Conservation (phyloP, 2,329 filamentous ascomycete genomes). For the Alternaria novae-zelandiae region DNA sequence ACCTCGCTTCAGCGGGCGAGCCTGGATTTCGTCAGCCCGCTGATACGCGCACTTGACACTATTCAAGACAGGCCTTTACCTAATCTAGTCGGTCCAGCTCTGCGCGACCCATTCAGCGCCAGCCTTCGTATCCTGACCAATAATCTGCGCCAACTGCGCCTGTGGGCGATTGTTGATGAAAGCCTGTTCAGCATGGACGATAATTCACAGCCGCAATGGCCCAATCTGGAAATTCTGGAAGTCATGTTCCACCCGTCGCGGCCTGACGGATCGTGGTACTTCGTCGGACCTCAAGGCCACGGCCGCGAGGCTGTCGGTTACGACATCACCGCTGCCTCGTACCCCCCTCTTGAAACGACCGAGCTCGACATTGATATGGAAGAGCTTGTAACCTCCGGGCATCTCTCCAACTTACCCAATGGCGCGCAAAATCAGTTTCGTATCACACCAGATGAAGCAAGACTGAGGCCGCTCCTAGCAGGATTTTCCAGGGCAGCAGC, state of each 20-base stretch:
- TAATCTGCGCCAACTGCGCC: conserved; percentile 12
- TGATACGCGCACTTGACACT: not conserved
- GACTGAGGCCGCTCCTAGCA: not conserved
- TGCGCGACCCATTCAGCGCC: conserved; percentile 21
- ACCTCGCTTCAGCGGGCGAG: conserved; percentile 7
- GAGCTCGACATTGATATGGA: conserved; percentile 5
- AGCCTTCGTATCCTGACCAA: conserved; percentile 22
- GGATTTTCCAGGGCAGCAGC: not conserved
- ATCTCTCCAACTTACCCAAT: not conserved
- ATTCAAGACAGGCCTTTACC: conserved; percentile 7
- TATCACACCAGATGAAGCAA: conserved; percentile 12
- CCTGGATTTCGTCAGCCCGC: not conserved
- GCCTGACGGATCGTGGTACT: conserved; percentile 25
- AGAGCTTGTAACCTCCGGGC: not conserved
- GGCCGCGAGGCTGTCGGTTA: not conserved
- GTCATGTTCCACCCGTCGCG: conserved; percentile 18
- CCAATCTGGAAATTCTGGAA: conserved; percentile 21
- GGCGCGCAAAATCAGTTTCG: conserved; percentile 3
- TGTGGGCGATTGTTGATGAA: conserved; percentile 12
- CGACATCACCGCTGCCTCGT: conserved; percentile 5
- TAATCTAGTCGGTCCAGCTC: conserved; percentile 16
- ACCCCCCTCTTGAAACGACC: conserved; percentile 18
- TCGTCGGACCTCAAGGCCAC: conserved; percentile 20
- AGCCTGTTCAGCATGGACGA: conserved; percentile 22
- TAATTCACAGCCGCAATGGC: conserved; percentile 14